Evolutionary conservation across 768 basidiomycete species (phyloP).

Genomic region (Phylloporus arenicola): DNA sequence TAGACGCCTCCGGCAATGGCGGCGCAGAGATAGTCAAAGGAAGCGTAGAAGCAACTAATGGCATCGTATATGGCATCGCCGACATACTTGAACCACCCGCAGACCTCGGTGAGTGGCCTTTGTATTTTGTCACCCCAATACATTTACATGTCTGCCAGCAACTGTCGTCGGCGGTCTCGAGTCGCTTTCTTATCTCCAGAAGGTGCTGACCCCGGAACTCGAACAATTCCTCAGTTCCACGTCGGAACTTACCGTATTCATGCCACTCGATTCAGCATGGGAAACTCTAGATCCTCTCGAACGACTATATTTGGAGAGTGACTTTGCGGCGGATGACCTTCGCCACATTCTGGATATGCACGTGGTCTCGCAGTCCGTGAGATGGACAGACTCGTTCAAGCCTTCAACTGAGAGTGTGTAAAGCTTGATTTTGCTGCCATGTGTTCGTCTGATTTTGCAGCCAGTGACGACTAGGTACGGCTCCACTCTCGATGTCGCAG

Average conservation of each 20-base stretch:
- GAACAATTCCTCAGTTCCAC: slow-evolving; percentile 54
- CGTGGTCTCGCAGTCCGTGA: slow-evolving; percentile 56
- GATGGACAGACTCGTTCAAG: slow-evolving; percentile 61
- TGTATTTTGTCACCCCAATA: neutral
- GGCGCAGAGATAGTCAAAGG: slow-evolving; percentile 64
- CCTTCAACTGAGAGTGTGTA: slow-evolving; percentile 49
- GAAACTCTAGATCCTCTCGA: slow-evolving; percentile 70
- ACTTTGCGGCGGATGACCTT: slow-evolving; percentile 79
- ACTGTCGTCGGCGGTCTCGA: slow-evolving; percentile 53
- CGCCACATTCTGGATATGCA: slow-evolving; percentile 75
- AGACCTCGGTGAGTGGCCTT: slow-evolving; percentile 56
- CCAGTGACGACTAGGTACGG: slow-evolving; percentile 71
- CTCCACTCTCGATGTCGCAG: slow-evolving; percentile 53
- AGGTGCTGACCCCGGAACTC: slow-evolving; percentile 61
- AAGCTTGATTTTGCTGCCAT: neutral
- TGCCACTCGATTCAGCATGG: slow-evolving; percentile 86
- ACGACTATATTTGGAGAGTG: slow-evolving; percentile 82
- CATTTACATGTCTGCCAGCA: slow-evolving; percentile 37
- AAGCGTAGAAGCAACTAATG: slow-evolving; percentile 60
- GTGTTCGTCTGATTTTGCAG: slow-evolving; percentile 12
- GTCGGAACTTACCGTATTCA: slow-evolving; percentile 78
- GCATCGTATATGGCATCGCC: slow-evolving; percentile 69
- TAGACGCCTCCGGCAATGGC: slow-evolving; percentile 73
- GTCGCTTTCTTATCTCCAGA: slow-evolving; percentile 67
- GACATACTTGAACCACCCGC: slow-evolving; percentile 70